Evolutionary conservation across 768 basidiomycete species (phyloP).

Genomic region (Lanmaoa rubissima): DNA sequence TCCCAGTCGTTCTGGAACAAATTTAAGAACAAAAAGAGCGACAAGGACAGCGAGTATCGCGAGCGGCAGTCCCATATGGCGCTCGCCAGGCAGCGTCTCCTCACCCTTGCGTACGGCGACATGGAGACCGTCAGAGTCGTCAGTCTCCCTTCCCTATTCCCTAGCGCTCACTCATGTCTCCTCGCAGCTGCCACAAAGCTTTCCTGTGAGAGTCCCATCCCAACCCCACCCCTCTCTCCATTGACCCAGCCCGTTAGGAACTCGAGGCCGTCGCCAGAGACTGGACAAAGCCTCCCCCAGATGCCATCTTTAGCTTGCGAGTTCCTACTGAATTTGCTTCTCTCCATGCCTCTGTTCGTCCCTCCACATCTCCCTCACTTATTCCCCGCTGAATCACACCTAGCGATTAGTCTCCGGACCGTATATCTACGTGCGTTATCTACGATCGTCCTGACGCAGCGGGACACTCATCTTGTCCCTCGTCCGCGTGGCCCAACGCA

Average conservation of each 20-base stretch:
- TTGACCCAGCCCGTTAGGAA: conserved; percentile 48
- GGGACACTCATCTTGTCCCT: conserved; percentile 4
- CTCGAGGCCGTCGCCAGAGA: conserved; percentile 77
- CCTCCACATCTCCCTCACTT: conserved; percentile 5
- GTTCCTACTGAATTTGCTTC: conserved; percentile 88
- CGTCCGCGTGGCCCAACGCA: conserved; percentile 22
- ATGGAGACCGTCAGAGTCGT: conserved; percentile 84
- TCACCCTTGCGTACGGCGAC: conserved; percentile 80
- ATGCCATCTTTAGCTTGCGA: conserved; percentile 70
- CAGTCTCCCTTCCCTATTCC: conserved; percentile 13
- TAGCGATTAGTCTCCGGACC: conserved; percentile 79
- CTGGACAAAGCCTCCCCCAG: conserved; percentile 85
- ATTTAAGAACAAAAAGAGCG: conserved; percentile 60
- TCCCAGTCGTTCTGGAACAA: conserved; percentile 56
- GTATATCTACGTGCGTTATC: conserved; percentile 71
- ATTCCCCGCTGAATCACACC: conserved; percentile 23
- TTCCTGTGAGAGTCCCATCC: conserved; percentile 44
- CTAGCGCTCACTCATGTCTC: background rate
- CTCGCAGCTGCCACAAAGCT: conserved; percentile 64
- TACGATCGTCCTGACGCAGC: conserved; percentile 11
- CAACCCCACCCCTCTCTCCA: background rate
- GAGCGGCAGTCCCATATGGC: conserved; percentile 60
- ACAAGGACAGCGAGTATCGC: conserved; percentile 63
- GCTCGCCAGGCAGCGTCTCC: conserved; percentile 67
- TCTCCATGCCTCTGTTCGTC: conserved; percentile 74